Conservation (phyloP, 352 stramenopile species). For the Globisporangium mamillatum region DNA sequence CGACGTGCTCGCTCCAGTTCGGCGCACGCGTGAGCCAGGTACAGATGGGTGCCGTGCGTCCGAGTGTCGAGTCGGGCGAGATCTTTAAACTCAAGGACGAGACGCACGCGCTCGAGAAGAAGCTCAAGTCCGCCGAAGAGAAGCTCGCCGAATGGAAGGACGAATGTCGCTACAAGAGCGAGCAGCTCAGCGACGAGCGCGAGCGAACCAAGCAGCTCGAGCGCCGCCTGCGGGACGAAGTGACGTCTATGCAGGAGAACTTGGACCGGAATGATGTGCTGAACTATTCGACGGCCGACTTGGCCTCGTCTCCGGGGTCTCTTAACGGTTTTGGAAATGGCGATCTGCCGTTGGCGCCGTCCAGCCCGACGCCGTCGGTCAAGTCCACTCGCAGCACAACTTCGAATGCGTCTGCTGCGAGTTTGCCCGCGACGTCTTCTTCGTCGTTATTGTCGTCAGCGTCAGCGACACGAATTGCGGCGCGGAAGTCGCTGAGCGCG, state of each 20-base stretch:
- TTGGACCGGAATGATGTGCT: constrained; percentile 27
- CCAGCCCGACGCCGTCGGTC: constrained; percentile 47
- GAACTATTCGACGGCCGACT: constrained; percentile 12
- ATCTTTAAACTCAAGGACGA: constrained; percentile 73
- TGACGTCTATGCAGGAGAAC: constrained; percentile 18
- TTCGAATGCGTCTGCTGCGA: constrained; percentile 39
- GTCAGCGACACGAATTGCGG: constrained; percentile 1
- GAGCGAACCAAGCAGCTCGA: constrained; percentile 44
- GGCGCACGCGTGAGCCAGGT: constrained; percentile 88
- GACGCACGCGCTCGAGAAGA: constrained; percentile 43
- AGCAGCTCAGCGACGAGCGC: constrained; percentile 41
- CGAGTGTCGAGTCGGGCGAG: constrained; percentile 78
- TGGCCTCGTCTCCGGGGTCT: constrained; percentile 15
- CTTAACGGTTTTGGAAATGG: constrained; percentile 1
- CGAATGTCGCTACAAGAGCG: constrained; percentile 45
- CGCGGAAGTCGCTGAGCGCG: constrained; percentile 9
- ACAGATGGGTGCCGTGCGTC: constrained; percentile 78
- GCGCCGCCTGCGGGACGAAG: constrained; percentile 39
- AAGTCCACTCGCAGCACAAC: constrained; percentile 42
- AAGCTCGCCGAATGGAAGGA: constrained; percentile 42
- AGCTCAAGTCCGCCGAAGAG: constrained; percentile 26
- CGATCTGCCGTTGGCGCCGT: constrained; percentile 3
- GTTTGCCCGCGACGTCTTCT: constrained; percentile 16
- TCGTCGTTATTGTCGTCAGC: constrained; percentile 6
- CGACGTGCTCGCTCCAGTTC: constrained; percentile 88